phyloP scores from a whole-genome alignment of 2,329 filamentous ascomycete genomes.

The Fusarium sp. region DNA sequence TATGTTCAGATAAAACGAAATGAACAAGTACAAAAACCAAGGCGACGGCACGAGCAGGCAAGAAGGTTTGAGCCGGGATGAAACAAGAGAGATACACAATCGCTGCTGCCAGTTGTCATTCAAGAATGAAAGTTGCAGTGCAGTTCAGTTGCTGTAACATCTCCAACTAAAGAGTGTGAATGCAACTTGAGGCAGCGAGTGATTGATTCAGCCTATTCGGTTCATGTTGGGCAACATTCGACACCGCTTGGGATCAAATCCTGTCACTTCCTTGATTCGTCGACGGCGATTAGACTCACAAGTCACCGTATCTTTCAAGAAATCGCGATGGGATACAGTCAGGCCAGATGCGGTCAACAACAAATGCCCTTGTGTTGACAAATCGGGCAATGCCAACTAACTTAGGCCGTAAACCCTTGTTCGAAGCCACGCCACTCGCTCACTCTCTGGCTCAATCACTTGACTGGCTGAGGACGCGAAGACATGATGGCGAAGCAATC shows the following conservation, averaged over 20 bases:
- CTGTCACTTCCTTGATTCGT: not conserved
- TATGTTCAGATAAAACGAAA: not conserved
- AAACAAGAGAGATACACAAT: slow-evolving; percentile 1
- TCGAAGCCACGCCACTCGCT: slow-evolving; percentile 39
- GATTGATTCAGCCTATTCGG: slow-evolving; percentile 12
- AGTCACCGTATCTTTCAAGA: slow-evolving; percentile 19
- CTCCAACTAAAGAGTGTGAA: not conserved
- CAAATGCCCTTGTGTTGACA: slow-evolving; percentile 29
- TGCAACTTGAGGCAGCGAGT: slow-evolving; percentile 7
- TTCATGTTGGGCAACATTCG: slow-evolving; percentile 26
- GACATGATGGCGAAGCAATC: slow-evolving; percentile 23
- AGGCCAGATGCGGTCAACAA: slow-evolving; percentile 39
- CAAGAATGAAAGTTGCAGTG: not conserved
- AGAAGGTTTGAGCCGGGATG: slow-evolving; percentile 2
- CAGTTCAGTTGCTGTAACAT: slow-evolving; percentile 10
- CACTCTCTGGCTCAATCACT: slow-evolving; percentile 29
- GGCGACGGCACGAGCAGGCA: slow-evolving; percentile 7
- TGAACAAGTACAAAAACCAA: slow-evolving; percentile 4
- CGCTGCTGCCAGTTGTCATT: slow-evolving; percentile 11
- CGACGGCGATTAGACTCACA: slow-evolving; percentile 24
- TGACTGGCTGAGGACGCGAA: slow-evolving; percentile 33
- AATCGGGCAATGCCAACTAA: slow-evolving; percentile 41
- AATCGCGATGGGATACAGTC: slow-evolving; percentile 32
- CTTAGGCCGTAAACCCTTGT: slow-evolving; percentile 35
- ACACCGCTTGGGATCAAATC: slow-evolving; percentile 12